phyloP scores from a whole-genome alignment of 345 rosid species.

The Pelargonium nanum region DNA sequence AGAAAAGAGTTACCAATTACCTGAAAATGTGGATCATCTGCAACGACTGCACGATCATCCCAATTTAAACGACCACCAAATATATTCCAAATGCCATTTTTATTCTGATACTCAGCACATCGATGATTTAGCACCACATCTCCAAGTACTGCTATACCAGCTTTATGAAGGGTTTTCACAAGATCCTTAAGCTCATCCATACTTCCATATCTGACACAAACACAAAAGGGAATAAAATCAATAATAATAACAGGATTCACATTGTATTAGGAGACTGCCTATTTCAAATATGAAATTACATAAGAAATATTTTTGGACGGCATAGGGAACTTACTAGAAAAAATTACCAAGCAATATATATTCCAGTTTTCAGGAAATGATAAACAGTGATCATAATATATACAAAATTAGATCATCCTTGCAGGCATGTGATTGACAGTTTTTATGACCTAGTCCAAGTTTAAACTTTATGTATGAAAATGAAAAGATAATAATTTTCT shows the following conservation, averaged over 20 bases:
- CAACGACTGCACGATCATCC: conserved; percentile 93
- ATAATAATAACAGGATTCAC: conserved; percentile 4
- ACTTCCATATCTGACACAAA: conserved; percentile 60
- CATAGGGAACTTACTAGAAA: neutral
- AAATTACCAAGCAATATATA: neutral
- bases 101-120: conserved; percentile 76
- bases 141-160: conserved; percentile 74
- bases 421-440: neutral
- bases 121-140: conserved; percentile 96
- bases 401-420: neutral
- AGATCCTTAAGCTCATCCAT: conserved; percentile 71
- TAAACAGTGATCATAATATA: neutral
- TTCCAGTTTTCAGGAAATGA: neutral
- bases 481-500: neutral
- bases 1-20: conserved; percentile 20
- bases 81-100: conserved; percentile 87
- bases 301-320: neutral
- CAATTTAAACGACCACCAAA: conserved; percentile 89
- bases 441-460: conserved; percentile 1
- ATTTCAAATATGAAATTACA: conserved; percentile 4
- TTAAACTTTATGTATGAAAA: neutral
- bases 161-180: conserved; percentile 54
- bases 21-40: conserved; percentile 97
- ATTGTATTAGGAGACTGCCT: too few species aligned
- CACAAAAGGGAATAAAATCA: conserved; percentile 6